phyloP scores from a whole-genome alignment of 2,329 filamentous ascomycete genomes.

The Stachybotrys chartarum region DNA sequence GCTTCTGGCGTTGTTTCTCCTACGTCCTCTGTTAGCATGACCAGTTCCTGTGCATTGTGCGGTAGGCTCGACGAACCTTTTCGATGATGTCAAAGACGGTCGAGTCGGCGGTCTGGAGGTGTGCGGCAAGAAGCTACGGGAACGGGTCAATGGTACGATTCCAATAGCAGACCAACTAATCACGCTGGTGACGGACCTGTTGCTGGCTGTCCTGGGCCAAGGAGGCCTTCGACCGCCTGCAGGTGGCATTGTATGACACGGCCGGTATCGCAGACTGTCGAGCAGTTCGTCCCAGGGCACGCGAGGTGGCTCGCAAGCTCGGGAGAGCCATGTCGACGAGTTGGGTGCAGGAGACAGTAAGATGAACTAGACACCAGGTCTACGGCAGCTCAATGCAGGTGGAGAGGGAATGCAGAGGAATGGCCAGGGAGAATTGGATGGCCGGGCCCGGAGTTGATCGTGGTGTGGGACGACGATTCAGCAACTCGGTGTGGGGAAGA shows the following conservation, averaged over 20 bases:
- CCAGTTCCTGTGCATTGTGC: neutral
- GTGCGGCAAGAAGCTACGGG: constrained; percentile 69
- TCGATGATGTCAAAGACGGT: constrained; percentile 83
- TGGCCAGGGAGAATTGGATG: constrained; percentile 5
- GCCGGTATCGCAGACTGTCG: constrained; percentile 16
- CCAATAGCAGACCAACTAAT: neutral
- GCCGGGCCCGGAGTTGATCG: neutral
- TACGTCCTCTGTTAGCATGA: constrained; percentile 24
- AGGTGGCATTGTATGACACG: constrained; percentile 11
- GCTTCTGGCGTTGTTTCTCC: constrained; percentile 95
- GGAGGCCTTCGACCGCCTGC: constrained; percentile 37
- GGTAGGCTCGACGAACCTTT: constrained; percentile 51
- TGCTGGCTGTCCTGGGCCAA: constrained; percentile 49
- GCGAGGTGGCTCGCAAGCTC: constrained; percentile 39
- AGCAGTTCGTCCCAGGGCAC: constrained; percentile 36
- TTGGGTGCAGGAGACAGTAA: too few relatives aligned
- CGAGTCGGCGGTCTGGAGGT: constrained; percentile 79
- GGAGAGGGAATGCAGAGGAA: too few relatives aligned
- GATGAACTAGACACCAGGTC: too few relatives aligned
- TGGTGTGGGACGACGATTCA: neutral
- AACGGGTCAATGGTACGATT: neutral
- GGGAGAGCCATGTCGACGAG: constrained; percentile 37
- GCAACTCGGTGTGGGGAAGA: neutral
- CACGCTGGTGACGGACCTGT: constrained; percentile 33
- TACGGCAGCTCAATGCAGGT: too few relatives aligned